Percentiles rank a stretch among this genome's conserved stretches.
Conservation (phyloP, 2,329 filamentous ascomycete species). For the Verticillium tricorpus region DNA sequence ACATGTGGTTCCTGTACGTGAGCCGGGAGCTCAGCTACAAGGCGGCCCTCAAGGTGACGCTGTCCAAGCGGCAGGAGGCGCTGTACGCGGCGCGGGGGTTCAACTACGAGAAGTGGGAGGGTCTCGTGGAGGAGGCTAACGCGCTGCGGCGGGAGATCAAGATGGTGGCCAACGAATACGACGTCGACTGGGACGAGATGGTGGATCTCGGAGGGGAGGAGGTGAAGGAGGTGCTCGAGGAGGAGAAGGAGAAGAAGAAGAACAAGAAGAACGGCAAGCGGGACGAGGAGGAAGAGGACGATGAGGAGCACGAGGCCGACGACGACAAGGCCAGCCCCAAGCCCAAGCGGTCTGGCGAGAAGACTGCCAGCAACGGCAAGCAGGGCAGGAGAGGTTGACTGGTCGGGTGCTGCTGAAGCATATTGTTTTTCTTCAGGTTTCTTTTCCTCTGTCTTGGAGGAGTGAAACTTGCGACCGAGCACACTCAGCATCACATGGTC, state of each 20-base stretch:
- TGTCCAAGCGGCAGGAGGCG: slow-evolving; percentile 69
- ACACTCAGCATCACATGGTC: not conserved
- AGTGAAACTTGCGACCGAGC: not conserved
- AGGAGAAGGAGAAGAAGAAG: slow-evolving; percentile 39
- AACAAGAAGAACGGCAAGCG: slow-evolving; percentile 30
- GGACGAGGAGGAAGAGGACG: slow-evolving; percentile 32
- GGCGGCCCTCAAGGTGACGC: slow-evolving; percentile 81
- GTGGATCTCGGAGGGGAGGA: slow-evolving; percentile 67
- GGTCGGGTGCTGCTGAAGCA: not conserved
- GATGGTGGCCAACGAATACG: slow-evolving; percentile 77
- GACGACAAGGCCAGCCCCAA: slow-evolving; percentile 21
- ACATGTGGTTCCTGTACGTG: slow-evolving; percentile 91
- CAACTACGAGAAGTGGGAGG: slow-evolving; percentile 72
- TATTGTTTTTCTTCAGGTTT: not conserved
- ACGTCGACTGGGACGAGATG: slow-evolving; percentile 83
- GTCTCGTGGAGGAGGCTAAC: slow-evolving; percentile 75
- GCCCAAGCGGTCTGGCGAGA: slow-evolving; percentile 12
- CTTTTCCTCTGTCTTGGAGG: not conserved
- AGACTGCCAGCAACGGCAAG: not conserved
- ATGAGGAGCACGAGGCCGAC: slow-evolving; percentile 25
- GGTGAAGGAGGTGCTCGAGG: slow-evolving; percentile 51
- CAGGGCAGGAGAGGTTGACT: not conserved
- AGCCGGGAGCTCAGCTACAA: slow-evolving; percentile 86
- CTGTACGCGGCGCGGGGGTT: slow-evolving; percentile 75
- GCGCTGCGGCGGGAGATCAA: slow-evolving; percentile 73